phyloP scores from a whole-genome alignment of 2,329 filamentous ascomycete species.

The Aspergillus texensis region DNA sequence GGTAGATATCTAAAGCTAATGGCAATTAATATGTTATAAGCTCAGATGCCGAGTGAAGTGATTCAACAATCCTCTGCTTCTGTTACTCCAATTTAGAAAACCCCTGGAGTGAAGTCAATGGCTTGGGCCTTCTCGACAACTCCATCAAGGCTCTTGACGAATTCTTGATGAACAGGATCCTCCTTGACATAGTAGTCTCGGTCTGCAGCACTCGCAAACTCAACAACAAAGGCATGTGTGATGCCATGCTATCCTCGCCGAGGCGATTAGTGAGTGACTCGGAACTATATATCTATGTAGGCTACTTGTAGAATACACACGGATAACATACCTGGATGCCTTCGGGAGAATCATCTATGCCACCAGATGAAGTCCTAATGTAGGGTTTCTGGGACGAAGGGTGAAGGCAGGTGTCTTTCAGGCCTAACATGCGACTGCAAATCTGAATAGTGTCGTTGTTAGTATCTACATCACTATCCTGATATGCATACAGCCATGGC shows the following conservation, averaged over 20 bases:
- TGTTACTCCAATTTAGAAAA: constrained; percentile 18
- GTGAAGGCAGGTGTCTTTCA: constrained; percentile 63
- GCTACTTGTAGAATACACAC: neutral
- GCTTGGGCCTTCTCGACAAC: constrained; percentile 39
- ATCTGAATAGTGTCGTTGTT: constrained; percentile 41
- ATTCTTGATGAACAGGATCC: constrained; percentile 66
- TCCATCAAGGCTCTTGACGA: constrained; percentile 50
- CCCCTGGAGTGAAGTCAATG: constrained; percentile 36
- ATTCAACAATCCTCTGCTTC: neutral
- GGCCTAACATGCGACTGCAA: constrained; percentile 58
- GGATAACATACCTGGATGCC: constrained; percentile 56
- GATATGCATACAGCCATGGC: neutral
- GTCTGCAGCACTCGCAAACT: constrained; percentile 66
- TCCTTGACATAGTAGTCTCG: constrained; percentile 68
- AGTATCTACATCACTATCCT: neutral
- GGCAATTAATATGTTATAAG: too few species aligned
- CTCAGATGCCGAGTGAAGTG: too few species aligned
- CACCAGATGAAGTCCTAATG: constrained; percentile 61
- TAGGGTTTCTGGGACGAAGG: constrained; percentile 62
- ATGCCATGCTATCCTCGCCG: constrained; percentile 56
- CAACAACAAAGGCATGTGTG: constrained; percentile 69
- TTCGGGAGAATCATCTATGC: constrained; percentile 65
- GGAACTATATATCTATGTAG: neutral
- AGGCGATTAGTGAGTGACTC: neutral
- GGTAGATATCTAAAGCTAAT: too few species aligned